Percentiles rank a stretch among this genome's conserved stretches.
Evolutionary conservation across 306 rosid species (phyloP).

Genomic region (Prunus davidiana): DNA sequence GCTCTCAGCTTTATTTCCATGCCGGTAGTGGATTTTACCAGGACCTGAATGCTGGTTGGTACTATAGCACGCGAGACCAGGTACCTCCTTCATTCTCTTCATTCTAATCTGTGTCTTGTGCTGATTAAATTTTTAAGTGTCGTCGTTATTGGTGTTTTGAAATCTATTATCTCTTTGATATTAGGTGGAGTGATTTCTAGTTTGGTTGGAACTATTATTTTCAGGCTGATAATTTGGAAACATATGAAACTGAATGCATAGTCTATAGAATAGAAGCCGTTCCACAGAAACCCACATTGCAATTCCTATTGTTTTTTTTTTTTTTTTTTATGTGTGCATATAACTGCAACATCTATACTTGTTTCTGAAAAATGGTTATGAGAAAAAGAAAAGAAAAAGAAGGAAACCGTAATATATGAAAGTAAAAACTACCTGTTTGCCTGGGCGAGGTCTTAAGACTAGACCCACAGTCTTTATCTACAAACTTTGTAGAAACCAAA

Average conservation of each 20-base stretch:
- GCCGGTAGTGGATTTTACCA: conserved; percentile 88
- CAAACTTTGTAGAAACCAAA: too few relatives aligned
- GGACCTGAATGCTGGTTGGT: conserved; percentile 88
- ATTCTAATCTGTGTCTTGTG: not conserved
- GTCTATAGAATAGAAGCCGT: too few relatives aligned
- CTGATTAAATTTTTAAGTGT: not conserved
- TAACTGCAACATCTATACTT: too few relatives aligned
- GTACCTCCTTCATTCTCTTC: not conserved
- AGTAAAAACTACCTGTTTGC: too few relatives aligned
- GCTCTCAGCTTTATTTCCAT: conserved; percentile 70
- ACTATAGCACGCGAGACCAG: conserved; percentile 70
- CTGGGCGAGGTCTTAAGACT: too few relatives aligned
- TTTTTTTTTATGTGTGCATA: too few relatives aligned
- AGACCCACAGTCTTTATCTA: too few relatives aligned
- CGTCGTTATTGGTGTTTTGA: not conserved
- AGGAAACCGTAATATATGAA: too few relatives aligned
- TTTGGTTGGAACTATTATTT: not conserved
- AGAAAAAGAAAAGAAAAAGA: too few relatives aligned
- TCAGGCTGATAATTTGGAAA: conserved; percentile 42
- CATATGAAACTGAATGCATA: not conserved
- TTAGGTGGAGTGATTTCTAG: not conserved
- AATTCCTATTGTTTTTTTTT: too few relatives aligned
- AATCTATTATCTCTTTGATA: not conserved
- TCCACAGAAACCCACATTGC: too few relatives aligned
- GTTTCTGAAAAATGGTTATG: too few relatives aligned